Conservation (phyloP, 2,329 filamentous ascomycete species). For the Colletotrichum musae region DNA sequence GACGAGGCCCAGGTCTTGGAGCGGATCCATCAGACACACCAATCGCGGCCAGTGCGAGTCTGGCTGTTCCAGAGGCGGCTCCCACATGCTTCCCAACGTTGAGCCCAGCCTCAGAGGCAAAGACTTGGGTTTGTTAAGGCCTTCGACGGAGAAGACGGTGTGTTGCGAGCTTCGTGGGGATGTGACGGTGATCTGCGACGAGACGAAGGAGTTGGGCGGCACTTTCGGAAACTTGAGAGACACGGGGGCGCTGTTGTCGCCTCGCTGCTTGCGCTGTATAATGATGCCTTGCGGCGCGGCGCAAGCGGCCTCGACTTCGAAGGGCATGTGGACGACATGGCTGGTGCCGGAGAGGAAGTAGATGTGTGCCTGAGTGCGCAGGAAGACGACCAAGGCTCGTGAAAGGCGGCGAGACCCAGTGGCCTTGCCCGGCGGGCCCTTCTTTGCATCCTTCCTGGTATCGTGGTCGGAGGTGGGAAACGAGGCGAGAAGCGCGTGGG, state of each 20-base stretch:
- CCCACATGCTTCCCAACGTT: conserved; percentile 72
- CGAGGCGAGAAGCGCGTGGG: conserved; percentile 87
- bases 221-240: conserved; percentile 72
- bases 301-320: conserved; percentile 91
- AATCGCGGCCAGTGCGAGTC: conserved; percentile 79
- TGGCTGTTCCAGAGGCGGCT: conserved; percentile 65
- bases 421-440: conserved; percentile 28
- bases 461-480: conserved; percentile 74
- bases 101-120: conserved; percentile 66
- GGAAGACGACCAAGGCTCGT: conserved; percentile 87
- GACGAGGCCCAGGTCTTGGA: conserved; percentile 88
- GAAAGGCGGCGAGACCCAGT: conserved; percentile 54
- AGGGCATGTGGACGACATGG: conserved; percentile 93
- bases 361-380: conserved; percentile 93
- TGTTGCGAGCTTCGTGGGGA: conserved; percentile 63
- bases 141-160: conserved; percentile 70
- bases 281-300: conserved; percentile 87
- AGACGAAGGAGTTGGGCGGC: conserved; percentile 87
- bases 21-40: conserved; percentile 87
- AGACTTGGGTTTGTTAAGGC: conserved; percentile 68
- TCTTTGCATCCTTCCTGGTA: conserved; percentile 37
- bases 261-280: conserved; percentile 82
- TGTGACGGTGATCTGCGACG: conserved; percentile 73
- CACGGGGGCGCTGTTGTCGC: conserved; percentile 64
- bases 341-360: conserved; percentile 91